Evolutionary conservation across 228 moss, liverwort and hornwort species (phyloP), one percentile per base, ranked within the genome.

Genomic region (Sphagnum fallax): DNA sequence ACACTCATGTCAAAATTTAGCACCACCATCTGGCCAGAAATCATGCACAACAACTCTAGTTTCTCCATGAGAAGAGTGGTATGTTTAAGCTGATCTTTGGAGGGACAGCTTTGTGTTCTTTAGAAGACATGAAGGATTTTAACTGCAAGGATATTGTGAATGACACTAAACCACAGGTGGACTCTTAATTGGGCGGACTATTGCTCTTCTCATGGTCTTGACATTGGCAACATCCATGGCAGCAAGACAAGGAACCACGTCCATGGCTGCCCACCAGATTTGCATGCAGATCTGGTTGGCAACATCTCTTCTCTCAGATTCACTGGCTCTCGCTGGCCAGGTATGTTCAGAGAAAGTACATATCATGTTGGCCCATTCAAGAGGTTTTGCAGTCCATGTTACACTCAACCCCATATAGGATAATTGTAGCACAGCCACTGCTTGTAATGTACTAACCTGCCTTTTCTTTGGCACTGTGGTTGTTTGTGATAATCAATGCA

Each of bases 251-350:
- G 87, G 87, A 53, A 72, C 83, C 53, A 78, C 62, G 65, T 50
- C 76, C 51, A 87, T 87, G 87, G 87, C 87, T 72, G 81, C 87
- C 59, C 87, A 87, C 65, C 83, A 87, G 73, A 83, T 87, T n/a
- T 78, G 83, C 74, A 67, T 87, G 81, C 83, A 87, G 65, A 83
- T 87, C 58, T 87, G 87, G 87, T 75, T 87, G 65, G 83, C 87
- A 52, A 67, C 83, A 63, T 87, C 87, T 57, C 81, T 87, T 65
- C 76, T 87, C 57, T 78, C 87, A 62, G 83, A 87, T 78, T 80
- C 87, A 60, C 49, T 87, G 67, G 87, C 87, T 67, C 87, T 87
- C 75, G 76, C 87, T 72, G 81, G 87, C 15, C 81, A 87, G 83
- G 87, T 87, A 78, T 52, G 66, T 51, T 15, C 16, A 4, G 12